phyloP scores from a whole-genome alignment of 1,139 yeast genomes.

The Ashbya aceris region DNA sequence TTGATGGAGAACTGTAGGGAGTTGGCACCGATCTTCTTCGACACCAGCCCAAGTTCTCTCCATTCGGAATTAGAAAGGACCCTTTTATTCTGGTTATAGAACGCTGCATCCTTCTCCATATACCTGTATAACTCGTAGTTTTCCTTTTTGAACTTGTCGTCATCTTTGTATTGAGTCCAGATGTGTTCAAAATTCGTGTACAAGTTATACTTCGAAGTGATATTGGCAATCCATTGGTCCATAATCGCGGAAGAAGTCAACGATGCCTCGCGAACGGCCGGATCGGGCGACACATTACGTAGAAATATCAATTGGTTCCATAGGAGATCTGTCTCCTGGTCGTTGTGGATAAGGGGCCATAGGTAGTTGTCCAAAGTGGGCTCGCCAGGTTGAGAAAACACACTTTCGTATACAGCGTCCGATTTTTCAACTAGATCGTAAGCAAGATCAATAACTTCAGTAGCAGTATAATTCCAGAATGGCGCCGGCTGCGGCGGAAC shows the following conservation, averaged over 20 bases:
- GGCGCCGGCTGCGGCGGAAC: constrained; percentile 38
- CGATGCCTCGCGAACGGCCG: constrained; percentile 61
- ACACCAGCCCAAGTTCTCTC: constrained; percentile 46
- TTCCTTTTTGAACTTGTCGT: constrained; percentile 22
- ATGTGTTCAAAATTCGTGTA: constrained; percentile 49
- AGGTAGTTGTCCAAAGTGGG: constrained; percentile 53
- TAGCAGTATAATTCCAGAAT: constrained; percentile 52
- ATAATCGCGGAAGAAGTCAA: constrained; percentile 50
- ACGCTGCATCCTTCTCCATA: constrained; percentile 46
- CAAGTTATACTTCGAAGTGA: constrained; percentile 59
- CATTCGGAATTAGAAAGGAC: constrained; percentile 48
- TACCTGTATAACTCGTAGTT: constrained; percentile 51
- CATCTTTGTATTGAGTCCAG: constrained; percentile 29
- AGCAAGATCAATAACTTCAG: constrained; percentile 37
- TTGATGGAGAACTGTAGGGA: constrained; percentile 52
- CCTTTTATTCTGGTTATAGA: constrained; percentile 59
- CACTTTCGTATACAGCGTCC: constrained; percentile 41
- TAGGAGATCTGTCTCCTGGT: constrained; percentile 38
- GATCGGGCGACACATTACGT: constrained; percentile 57
- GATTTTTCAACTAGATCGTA: constrained; percentile 39
- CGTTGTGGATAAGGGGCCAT: constrained; percentile 41
- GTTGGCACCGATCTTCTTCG: constrained; percentile 50
- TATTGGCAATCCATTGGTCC: constrained; percentile 51
- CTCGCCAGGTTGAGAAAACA: constrained; percentile 37
- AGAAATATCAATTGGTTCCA: constrained; percentile 50